Percentiles rank a stretch among this genome's conserved stretches.
Conservation (phyloP, 495 filamentous ascomycete genomes). For the Penicillium cataractarum region DNA sequence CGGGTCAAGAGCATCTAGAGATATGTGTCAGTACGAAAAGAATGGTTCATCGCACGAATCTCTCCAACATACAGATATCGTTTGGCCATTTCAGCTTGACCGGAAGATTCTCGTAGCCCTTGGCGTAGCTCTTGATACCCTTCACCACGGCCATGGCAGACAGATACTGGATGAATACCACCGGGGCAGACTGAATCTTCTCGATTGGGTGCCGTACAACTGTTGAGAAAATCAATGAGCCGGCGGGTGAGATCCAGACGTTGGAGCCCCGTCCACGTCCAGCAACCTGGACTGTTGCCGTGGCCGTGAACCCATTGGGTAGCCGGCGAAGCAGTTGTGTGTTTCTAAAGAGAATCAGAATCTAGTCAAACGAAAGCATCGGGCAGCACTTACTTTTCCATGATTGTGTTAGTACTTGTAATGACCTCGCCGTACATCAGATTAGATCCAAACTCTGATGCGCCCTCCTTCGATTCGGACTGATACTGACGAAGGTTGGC, state of each 20-base stretch:
- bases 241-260: conserved; percentile 92
- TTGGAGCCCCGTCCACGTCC: conserved; percentile 92
- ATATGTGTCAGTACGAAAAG: background rate
- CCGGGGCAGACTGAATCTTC: conserved; percentile 71
- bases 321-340: conserved; percentile 72
- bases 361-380: too few relatives aligned
- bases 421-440: conserved; percentile 90
- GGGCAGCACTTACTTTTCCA: conserved; percentile 71
- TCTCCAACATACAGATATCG: conserved; percentile 67
- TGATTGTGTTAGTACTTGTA: conserved; percentile 91
- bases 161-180: conserved; percentile 94
- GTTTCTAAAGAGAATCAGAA: conserved; percentile 60
- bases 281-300: conserved; percentile 88
- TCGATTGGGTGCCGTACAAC: conserved; percentile 79
- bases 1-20: conserved; percentile 73
- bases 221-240: conserved; percentile 83
- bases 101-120: conserved; percentile 71
- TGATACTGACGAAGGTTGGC: conserved; percentile 71
- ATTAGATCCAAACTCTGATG: conserved; percentile 70
- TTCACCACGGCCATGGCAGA: conserved; percentile 87
- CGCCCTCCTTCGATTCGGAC: conserved; percentile 53
- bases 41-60: background rate
- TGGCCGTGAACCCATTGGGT: conserved; percentile 82
- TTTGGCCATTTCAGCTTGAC: conserved; percentile 98
- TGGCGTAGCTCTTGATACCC: conserved; percentile 79